A percentile compares a stretch with the other conserved stretches of the same genome.
Conservation (phyloP, 116 monocot genomes). For the Cymodocea nodosa region DNA sequence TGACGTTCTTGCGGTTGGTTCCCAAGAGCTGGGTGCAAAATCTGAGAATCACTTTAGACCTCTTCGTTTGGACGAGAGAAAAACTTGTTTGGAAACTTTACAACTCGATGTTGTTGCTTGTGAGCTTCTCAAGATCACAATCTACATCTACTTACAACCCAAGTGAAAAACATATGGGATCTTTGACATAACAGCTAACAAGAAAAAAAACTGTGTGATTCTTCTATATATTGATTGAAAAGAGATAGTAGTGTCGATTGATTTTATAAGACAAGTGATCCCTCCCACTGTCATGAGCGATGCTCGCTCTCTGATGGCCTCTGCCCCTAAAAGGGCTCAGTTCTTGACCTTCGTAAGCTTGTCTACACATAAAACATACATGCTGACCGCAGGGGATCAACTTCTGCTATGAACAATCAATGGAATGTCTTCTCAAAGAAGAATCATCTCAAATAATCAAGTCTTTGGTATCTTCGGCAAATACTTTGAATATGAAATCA, state of each 20-base stretch:
- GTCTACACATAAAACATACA: not conserved
- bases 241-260: not conserved
- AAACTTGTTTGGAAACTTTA: not conserved
- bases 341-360: not conserved
- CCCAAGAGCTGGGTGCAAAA: not conserved
- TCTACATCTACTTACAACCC: not conserved
- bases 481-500: slow-evolving; percentile 49
- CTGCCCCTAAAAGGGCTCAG: not conserved
- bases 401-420: not conserved
- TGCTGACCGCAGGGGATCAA: not conserved
- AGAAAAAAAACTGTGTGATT: no score
- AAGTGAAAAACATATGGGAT: not conserved
- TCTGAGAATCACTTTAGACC: no score
- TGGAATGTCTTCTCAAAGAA: no score
- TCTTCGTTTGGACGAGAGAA: not conserved
- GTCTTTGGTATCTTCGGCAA: slow-evolving; percentile 24
- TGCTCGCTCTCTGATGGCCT: no score
- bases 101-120: not conserved
- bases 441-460: no score
- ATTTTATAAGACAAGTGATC: not conserved
- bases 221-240: not conserved
- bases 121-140: not conserved
- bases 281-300: no score
- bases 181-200: not conserved
- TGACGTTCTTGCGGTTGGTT: no score